phyloP scores from a whole-genome alignment of 768 basidiomycete genomes.

The Collybiopsis luxurians region DNA sequence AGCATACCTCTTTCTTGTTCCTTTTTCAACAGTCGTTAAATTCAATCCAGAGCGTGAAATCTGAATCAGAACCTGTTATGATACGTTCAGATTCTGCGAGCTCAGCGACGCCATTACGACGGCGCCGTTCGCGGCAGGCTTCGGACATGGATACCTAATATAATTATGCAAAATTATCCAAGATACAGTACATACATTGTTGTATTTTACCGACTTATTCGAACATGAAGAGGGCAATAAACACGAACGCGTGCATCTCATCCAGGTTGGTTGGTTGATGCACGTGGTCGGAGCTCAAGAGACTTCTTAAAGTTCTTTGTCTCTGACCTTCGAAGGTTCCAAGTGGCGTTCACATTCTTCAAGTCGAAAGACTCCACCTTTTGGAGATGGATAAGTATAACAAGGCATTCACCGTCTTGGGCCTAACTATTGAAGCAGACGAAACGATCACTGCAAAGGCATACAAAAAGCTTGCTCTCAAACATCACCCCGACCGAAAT shows the following conservation, averaged over 20 bases:
- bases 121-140: conserved; percentile 41
- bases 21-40: background rate
- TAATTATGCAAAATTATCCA: no score
- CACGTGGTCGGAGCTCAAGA: no score
- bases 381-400: background rate
- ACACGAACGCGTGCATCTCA: no score
- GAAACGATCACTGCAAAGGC: background rate
- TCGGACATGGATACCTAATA: conserved; percentile 25
- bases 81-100: conserved; percentile 24
- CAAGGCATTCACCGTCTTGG: background rate
- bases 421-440: background rate
- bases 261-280: no score
- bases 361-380: background rate
- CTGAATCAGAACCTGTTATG: conserved; percentile 1
- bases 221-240: background rate
- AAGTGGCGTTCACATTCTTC: background rate
- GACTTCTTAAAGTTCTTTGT: no score
- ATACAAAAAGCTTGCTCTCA: background rate
- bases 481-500: background rate
- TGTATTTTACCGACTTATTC: conserved; percentile 18
- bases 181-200: conserved; percentile 14
- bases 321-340: background rate
- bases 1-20: background rate
- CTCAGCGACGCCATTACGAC: conserved; percentile 34
- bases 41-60: conserved; percentile 2